Conservation (phyloP, 768 basidiomycete genomes). For the Naganishia onofrii region DNA sequence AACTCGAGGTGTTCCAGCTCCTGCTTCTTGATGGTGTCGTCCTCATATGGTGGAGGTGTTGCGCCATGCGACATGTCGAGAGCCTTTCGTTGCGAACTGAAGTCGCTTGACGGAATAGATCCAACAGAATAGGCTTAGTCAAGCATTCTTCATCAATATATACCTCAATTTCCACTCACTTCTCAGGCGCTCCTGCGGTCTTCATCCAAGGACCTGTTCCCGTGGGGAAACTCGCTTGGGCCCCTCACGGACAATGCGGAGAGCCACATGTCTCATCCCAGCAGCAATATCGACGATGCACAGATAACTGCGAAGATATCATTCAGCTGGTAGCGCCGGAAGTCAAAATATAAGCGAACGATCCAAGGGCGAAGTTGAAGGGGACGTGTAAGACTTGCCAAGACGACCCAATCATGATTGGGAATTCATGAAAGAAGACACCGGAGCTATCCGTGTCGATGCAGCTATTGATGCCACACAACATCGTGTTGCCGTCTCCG, state of each 20-base stretch:
- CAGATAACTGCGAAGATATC: background rate
- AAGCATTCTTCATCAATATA: background rate
- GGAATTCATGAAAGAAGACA: background rate
- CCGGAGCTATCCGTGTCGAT: background rate
- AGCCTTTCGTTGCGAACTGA: background rate
- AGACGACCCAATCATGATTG: background rate
- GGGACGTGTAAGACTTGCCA: background rate
- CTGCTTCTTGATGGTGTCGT: background rate
- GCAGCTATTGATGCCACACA: too few species aligned
- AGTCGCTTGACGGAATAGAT: background rate
- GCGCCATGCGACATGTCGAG: background rate
- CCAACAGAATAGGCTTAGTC: background rate
- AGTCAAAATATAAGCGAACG: background rate
- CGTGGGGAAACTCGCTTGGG: background rate
- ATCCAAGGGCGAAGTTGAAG: too few species aligned
- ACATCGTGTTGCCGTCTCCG: too few species aligned
- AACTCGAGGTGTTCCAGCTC: conserved; percentile 5
- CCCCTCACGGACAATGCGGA: background rate
- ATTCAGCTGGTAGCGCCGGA: background rate
- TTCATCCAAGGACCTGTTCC: too few species aligned
- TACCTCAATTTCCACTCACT: background rate
- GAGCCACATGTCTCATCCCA: background rate
- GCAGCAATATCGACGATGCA: too few species aligned
- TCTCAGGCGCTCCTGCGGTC: background rate
- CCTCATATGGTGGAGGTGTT: background rate